Percentiles rank a stretch among this genome's conserved stretches.
phyloP scores from a whole-genome alignment of 371 early-diverging fungal genomes.

The Lichtheimia corymbifera region DNA sequence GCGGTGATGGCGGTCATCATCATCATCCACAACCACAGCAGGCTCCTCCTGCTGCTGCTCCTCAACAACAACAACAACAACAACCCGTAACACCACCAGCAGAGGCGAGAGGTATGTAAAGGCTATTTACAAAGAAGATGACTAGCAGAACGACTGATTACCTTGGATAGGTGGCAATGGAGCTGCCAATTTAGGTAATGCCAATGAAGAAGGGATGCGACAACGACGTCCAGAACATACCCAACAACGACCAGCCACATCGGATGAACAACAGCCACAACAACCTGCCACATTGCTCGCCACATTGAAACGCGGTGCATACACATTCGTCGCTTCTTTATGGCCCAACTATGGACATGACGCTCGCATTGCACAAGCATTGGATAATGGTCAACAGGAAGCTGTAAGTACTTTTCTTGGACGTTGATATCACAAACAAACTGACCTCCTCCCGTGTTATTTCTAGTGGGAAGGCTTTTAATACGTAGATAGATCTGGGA shows the following conservation, averaged over 20 bases:
- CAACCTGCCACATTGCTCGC: conserved; percentile 12
- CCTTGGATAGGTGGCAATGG: too few relatives aligned
- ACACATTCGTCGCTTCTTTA: conserved; percentile 44
- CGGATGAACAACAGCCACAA: conserved; percentile 2
- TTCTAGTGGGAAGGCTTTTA: conserved; percentile 11
- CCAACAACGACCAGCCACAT: not conserved
- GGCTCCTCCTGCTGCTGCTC: not conserved
- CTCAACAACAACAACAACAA: conserved; percentile 10
- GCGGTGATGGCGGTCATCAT: too few relatives aligned
- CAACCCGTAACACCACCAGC: not conserved
- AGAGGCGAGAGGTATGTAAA: conserved; percentile 5
- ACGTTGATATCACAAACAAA: too few relatives aligned
- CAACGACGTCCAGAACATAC: not conserved
- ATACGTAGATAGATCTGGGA: not conserved
- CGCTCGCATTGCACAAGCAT: conserved; percentile 42
- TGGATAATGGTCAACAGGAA: conserved; percentile 37
- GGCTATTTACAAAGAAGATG: not conserved
- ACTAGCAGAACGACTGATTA: too few relatives aligned
- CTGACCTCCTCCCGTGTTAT: not conserved
- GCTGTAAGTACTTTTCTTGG: conserved; percentile 9
- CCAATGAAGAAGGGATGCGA: not conserved
- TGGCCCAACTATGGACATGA: conserved; percentile 48
- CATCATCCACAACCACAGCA: conserved; percentile 9
- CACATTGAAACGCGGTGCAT: conserved; percentile 34
- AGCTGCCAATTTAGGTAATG: not conserved